Conservation (phyloP, 176 grass and related monocot genomes). For the Musa schizocarpa region DNA sequence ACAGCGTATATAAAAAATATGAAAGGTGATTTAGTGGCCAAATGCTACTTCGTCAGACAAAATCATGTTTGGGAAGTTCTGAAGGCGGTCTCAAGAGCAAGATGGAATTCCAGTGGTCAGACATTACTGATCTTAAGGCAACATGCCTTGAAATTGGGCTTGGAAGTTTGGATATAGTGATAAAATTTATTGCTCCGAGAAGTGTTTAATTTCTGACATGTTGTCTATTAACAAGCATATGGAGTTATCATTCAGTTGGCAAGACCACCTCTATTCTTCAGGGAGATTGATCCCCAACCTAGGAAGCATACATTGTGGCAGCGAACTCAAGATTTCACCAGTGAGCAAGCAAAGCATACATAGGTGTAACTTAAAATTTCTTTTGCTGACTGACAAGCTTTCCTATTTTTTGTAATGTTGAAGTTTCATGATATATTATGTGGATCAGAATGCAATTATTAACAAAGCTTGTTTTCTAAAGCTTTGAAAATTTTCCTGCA, state of each 20-base stretch:
- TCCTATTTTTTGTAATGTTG: neutral
- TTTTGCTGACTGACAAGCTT: neutral
- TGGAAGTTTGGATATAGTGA: slow-evolving; percentile 53
- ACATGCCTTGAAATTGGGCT: slow-evolving; percentile 38
- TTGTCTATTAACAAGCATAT: slow-evolving; percentile 3
- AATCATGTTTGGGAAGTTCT: slow-evolving; percentile 82
- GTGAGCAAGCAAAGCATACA: slow-evolving; percentile 46
- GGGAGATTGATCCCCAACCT: slow-evolving; percentile 69
- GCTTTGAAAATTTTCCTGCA: slow-evolving; percentile 14
- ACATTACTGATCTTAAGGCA: slow-evolving; percentile 56
- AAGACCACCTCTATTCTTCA: slow-evolving; percentile 60
- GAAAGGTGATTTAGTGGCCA: slow-evolving; percentile 74
- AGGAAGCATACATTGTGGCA: slow-evolving; percentile 86
- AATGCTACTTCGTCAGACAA: slow-evolving; percentile 82
- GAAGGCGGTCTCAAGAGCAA: slow-evolving; percentile 61
- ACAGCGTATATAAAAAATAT: slow-evolving; percentile 47
- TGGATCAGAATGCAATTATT: neutral
- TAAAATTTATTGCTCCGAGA: slow-evolving; percentile 21
- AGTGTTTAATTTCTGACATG: slow-evolving; percentile 9
- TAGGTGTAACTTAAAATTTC: slow-evolving; percentile 30
- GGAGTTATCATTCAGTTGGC: slow-evolving; percentile 38
- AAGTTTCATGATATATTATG: neutral
- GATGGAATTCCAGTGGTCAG: slow-evolving; percentile 80
- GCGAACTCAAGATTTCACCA: slow-evolving; percentile 61
- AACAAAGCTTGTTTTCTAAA: too few relatives aligned